Conservation (phyloP, 768 basidiomycete species). For the Kwoniella sp. region DNA sequence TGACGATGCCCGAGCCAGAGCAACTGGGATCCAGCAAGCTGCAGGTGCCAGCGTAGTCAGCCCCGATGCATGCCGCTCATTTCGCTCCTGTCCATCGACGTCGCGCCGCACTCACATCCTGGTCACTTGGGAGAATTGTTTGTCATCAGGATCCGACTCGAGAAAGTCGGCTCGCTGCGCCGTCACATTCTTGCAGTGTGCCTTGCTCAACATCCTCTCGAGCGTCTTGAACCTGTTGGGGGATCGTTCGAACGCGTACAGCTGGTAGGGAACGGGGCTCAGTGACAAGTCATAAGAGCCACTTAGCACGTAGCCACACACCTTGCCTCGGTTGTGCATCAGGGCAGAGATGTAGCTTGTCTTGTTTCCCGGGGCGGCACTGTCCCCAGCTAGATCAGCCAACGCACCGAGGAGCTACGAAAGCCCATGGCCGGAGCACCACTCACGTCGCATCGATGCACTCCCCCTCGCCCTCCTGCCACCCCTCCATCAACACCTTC, state of each 20-base stretch:
- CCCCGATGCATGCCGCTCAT: neutral
- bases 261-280: slow-evolving; percentile 52
- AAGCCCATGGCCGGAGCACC: neutral
- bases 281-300: neutral
- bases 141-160: slow-evolving; percentile 63
- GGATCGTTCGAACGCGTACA: slow-evolving; percentile 84
- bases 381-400: slow-evolving; percentile 1
- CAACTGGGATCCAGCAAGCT: slow-evolving; percentile 95
- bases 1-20: slow-evolving; percentile 88
- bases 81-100: neutral
- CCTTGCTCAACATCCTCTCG: slow-evolving; percentile 75
- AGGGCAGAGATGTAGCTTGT: slow-evolving; percentile 88
- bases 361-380: slow-evolving; percentile 94
- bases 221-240: slow-evolving; percentile 75
- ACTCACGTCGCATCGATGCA: slow-evolving; percentile 77
- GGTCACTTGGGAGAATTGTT: slow-evolving; percentile 63
- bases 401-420: too few species aligned
- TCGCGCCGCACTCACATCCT: slow-evolving; percentile 66
- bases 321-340: slow-evolving; percentile 77
- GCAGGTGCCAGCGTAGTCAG: neutral
- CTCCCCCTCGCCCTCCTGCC: slow-evolving; percentile 51
- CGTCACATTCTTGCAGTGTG: slow-evolving; percentile 74
- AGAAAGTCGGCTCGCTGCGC: slow-evolving; percentile 79
- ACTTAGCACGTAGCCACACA: slow-evolving; percentile 49
- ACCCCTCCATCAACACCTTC: slow-evolving; percentile 62